Evolutionary conservation across 1,284 basidiomycete genomes (phyloP), one percentile per base, ranked within the genome.

Genomic region (Ceratobasidium sp.): DNA sequence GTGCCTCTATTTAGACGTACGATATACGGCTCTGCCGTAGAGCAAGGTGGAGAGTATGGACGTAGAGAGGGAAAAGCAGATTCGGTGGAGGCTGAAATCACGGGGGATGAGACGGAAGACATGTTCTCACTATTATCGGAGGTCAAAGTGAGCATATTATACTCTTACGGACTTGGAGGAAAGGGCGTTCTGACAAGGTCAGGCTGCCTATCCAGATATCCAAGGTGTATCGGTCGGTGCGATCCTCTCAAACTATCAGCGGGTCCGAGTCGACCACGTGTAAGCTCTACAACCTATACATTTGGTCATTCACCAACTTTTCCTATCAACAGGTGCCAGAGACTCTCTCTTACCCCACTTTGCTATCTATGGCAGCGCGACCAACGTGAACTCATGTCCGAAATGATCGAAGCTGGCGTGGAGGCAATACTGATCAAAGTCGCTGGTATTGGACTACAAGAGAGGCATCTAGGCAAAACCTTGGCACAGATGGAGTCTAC

Each of bases 231-330:
- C 96, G 4, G 96, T 97, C 9, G 98, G 98, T 1, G 97, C 98
- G 1, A 99, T 99, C 78, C 89, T 99, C 42, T 99, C 97, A 26
- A 98, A 96, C 83, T 99, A 99, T 83, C 98, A 99, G 83, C 90
- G 98, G 23, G 92, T 99, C 23, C 90, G 98, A 68, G 97, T 99
- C 17, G 98, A 99, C 85, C 97, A 99, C 89, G 97, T 99, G 91
- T 95, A 83, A 85, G 93, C 83, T 6, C 13, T 33, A 26, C n/a
- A 33, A 1, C 54, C 40, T 42, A 44, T 20, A 54, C 40, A 23
- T 44, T 59, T 66, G 44, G 23, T 70, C 6, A 20, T 7, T 9
- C 42, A 40, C 62, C 64, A 38, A 64, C 73, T 65, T 46, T 78
- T 77, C 54, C 12, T 9, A 4, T 26, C 44, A 71, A 13, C 80